A percentile compares a stretch with the other conserved stretches of the same genome.
Evolutionary conservation across 2,329 filamentous ascomycete genomes (phyloP).

Genomic region (Nakataea oryzae): DNA sequence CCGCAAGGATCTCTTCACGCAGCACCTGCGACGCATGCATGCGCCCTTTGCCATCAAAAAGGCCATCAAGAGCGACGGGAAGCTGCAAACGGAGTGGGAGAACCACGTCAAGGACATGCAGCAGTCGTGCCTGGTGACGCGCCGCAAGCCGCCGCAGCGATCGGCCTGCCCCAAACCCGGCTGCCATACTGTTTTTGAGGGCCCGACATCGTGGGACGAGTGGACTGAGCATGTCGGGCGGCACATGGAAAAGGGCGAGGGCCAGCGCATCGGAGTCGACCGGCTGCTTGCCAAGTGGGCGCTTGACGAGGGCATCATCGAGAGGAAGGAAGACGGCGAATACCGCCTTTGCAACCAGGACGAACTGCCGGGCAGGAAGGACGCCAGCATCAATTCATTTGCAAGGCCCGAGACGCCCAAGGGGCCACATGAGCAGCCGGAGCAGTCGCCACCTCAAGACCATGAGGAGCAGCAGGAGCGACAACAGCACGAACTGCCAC

Average conservation of each 20-base stretch:
- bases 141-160: slow-evolving; percentile 58
- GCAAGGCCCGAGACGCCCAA: slow-evolving; percentile 3
- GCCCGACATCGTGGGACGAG: slow-evolving; percentile 70
- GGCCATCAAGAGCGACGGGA: slow-evolving; percentile 45
- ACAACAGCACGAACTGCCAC: not conserved
- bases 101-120: slow-evolving; percentile 60
- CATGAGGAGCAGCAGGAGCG: not conserved
- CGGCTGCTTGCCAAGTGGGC: slow-evolving; percentile 49
- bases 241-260: slow-evolving; percentile 72
- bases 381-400: slow-evolving; percentile 7
- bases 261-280: slow-evolving; percentile 45
- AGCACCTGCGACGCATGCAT: slow-evolving; percentile 92
- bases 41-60: slow-evolving; percentile 56
- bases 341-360: slow-evolving; percentile 41
- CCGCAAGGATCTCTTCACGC: slow-evolving; percentile 89
- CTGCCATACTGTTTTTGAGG: slow-evolving; percentile 62
- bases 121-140: slow-evolving; percentile 58
- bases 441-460: not conserved
- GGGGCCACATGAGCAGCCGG: not conserved
- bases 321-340: slow-evolving; percentile 42
- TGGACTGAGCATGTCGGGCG: slow-evolving; percentile 87
- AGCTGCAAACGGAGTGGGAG: slow-evolving; percentile 53
- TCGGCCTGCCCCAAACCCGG: slow-evolving; percentile 64
- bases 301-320: slow-evolving; percentile 52
- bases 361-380: slow-evolving; percentile 17